Evolutionary conservation across 129 eudicot species (phyloP).

Genomic region (Flaveria bidentis): DNA sequence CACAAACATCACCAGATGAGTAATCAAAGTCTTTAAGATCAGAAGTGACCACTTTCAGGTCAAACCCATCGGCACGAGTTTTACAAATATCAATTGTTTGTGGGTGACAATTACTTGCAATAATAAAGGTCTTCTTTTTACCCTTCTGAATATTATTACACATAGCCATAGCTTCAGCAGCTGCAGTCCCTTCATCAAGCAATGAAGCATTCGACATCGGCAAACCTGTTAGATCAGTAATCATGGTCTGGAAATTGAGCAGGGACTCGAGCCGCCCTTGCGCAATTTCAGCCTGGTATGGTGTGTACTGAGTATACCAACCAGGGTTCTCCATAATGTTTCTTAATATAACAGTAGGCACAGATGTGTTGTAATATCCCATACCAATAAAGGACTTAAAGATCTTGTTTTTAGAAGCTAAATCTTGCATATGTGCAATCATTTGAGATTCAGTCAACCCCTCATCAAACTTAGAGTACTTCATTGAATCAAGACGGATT

Average conservation of each 20-base stretch:
- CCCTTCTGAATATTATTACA: slow-evolving; percentile 83
- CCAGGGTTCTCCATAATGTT: slow-evolving; percentile 93
- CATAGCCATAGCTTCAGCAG: slow-evolving; percentile 99
- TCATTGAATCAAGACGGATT: slow-evolving; percentile 68
- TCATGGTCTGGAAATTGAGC: slow-evolving; percentile 81
- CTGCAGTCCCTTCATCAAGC: slow-evolving; percentile 93
- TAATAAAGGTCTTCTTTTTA: slow-evolving; percentile 80
- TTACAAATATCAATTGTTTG: slow-evolving; percentile 88
- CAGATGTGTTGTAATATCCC: slow-evolving; percentile 89
- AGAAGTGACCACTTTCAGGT: slow-evolving; percentile 63
- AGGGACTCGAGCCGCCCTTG: slow-evolving; percentile 90
- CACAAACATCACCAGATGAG: slow-evolving; percentile 86
- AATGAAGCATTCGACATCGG: slow-evolving; percentile 96
- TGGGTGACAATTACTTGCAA: slow-evolving; percentile 92
- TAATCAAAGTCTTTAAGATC: slow-evolving; percentile 83
- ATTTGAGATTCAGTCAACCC: slow-evolving; percentile 90
- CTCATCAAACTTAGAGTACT: slow-evolving; percentile 65
- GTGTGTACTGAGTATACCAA: slow-evolving; percentile 96
- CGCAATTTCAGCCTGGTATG: slow-evolving; percentile 92
- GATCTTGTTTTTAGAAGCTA: slow-evolving; percentile 75
- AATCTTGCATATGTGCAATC: slow-evolving; percentile 76
- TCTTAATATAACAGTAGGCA: slow-evolving; percentile 85
- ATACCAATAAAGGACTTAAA: slow-evolving; percentile 86
- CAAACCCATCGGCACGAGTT: slow-evolving; percentile 89
- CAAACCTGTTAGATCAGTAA: slow-evolving; percentile 85